These are phyloP conservation scores for Mortierella alpina DNA, from an alignment of 192 early-diverging fungal genomes.

Conservation along the genomic window DNA sequence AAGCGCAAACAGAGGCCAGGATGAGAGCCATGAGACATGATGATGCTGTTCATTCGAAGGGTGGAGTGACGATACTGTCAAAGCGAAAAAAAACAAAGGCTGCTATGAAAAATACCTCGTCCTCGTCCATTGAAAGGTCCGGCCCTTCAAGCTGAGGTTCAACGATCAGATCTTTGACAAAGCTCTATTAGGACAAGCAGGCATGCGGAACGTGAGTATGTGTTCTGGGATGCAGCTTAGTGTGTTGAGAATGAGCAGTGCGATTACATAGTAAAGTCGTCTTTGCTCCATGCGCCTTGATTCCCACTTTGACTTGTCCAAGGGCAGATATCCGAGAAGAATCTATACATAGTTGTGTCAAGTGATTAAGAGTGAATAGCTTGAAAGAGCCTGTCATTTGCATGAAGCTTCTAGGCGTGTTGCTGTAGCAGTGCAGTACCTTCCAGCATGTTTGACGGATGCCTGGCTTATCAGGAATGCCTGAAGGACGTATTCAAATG, in stretches of 20 bases:
- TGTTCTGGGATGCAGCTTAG: not conserved
- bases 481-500: constrained; percentile 36
- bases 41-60: not conserved
- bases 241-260: not conserved
- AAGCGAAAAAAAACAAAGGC: not conserved
- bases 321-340: constrained; percentile 73
- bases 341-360: constrained; percentile 25
- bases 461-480: constrained; percentile 76
- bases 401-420: not conserved
- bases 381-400: not conserved
- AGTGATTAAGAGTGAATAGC: not conserved
- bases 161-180: constrained; percentile 72
- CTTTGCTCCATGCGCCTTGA: constrained; percentile 59
- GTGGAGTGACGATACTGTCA: constrained; percentile 6
- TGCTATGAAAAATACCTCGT: constrained; percentile 27
- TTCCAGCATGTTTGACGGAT: constrained; percentile 75
- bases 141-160: constrained; percentile 62
- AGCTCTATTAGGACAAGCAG: constrained; percentile 43
- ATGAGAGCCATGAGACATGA: not conserved
- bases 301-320: constrained; percentile 71
- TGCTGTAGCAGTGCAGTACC: constrained; percentile 32
- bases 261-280: constrained; percentile 68
- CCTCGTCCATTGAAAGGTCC: constrained; percentile 38
- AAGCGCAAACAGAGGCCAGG: not conserved
- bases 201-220: not conserved